Evolutionary conservation across 192 early-diverging fungal species (phyloP), one percentile per base, ranked within the genome.

Genomic region (Rhizoclosmatium globosum): DNA sequence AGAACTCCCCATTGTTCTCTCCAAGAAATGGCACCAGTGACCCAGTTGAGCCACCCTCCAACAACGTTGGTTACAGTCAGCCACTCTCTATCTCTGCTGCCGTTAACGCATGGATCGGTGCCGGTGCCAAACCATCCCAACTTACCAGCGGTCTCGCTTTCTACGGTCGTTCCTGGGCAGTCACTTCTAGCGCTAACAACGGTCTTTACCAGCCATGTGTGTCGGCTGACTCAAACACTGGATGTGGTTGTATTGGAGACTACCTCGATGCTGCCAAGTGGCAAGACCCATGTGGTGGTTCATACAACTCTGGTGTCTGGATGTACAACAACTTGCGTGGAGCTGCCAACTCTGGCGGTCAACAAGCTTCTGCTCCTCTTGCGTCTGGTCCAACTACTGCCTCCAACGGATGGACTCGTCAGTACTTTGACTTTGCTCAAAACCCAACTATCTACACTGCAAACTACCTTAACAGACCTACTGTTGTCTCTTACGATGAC

Each of bases 401-500:
- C 21, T 86, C 84, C 50, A 82, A 79, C 60, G 89, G 89, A 59
- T 93, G 91, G 91, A 74, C 82, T 4, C 80, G 87, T 0, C 68
- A 86, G 60, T 90, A 89, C 89, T 90, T 92, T 73, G 74, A 85
- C 17, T 58, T 67, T 53, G 78, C 87, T 15, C 74, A 87, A 44
- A 89, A 88, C 41, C 90, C 89, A 43, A 89, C 90, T 85, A 69
- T 86, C 70, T 89, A 87, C 60, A 89, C 90, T 66, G 82, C 87
- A 9, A 77, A 82, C 45, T 74, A 43, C 72, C 38, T n/a, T 6
- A 89, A 89, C 69, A 80, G 87, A 15, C 74, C 85, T 43, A 84
- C 85, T 13, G 94, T 90, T 68, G 87, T 95, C 47, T 92, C 93
- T 9, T 95, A 94, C 76, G 94, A 95, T 71, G 94, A 95, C 74